A percentile compares a stretch with the other conserved stretches of the same genome.
phyloP scores from a whole-genome alignment of 768 basidiomycete genomes.

The Tulasnella calospora region DNA sequence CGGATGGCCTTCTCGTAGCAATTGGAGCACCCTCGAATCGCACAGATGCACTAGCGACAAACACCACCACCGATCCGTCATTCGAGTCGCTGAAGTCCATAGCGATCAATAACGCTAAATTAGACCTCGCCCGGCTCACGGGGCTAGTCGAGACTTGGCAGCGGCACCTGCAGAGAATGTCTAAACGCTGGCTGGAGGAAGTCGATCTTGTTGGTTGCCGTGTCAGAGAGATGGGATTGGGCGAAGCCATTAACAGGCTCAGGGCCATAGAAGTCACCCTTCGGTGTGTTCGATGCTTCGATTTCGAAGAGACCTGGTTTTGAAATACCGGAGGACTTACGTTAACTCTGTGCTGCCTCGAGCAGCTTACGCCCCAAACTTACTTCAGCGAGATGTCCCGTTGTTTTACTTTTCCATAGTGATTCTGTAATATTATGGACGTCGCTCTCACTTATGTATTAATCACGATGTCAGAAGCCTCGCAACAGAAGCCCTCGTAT shows the following conservation, averaged over 20 bases:
- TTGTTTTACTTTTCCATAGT: no score
- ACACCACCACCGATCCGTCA: background rate
- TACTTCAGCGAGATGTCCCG: no score
- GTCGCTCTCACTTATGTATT: no score
- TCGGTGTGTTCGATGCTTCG: background rate
- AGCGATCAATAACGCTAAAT: background rate
- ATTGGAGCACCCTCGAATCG: background rate
- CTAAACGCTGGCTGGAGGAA: background rate
- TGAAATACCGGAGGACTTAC: no score
- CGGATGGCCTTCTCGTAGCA: background rate
- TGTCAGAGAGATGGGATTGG: background rate
- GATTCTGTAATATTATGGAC: no score
- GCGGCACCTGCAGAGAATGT: background rate
- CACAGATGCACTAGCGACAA: background rate
- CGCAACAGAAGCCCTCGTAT: no score
- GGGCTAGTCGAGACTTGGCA: background rate
- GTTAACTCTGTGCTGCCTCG: no score
- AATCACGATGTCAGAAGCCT: no score
- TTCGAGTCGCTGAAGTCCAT: background rate
- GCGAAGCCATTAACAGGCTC: background rate
- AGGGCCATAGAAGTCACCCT: background rate
- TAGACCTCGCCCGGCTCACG: background rate
- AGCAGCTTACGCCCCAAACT: no score
- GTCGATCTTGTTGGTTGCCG: background rate
- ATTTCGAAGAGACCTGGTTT: background rate